Conservation (phyloP, 139 green algal species). For the Picochlorum sp. region DNA sequence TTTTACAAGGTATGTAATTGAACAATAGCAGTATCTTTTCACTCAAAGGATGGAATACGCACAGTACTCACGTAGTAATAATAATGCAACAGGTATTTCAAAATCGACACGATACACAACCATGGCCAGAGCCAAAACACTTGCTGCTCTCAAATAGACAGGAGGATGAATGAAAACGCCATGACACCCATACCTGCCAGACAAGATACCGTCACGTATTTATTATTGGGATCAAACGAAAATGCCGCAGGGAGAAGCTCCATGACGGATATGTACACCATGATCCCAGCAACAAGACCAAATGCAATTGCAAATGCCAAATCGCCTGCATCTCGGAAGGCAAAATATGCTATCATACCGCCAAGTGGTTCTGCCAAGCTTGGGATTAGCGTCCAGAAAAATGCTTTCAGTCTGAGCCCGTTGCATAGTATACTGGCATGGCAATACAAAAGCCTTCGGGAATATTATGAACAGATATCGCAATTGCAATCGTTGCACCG, state of each 20-base stretch:
- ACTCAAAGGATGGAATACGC: no score
- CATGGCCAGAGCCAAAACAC: no score
- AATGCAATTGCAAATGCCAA: conserved; percentile 49
- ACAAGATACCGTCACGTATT: conserved; percentile 25
- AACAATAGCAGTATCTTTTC: no score
- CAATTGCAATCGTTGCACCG: conserved; percentile 45
- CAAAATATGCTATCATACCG: conserved; percentile 40
- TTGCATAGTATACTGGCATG: conserved; percentile 89
- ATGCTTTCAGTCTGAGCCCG: conserved; percentile 55
- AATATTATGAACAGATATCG: conserved; percentile 75
- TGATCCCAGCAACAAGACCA: conserved; percentile 64
- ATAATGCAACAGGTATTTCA: no score
- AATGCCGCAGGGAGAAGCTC: conserved; percentile 75
- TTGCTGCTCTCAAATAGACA: conserved; percentile 22
- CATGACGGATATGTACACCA: conserved; percentile 66
- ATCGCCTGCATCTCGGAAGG: conserved; percentile 10
- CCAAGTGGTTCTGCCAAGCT: conserved; percentile 69
- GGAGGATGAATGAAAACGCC: conserved; percentile 54
- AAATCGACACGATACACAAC: no score
- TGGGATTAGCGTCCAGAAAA: conserved; percentile 55
- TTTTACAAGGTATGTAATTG: no score
- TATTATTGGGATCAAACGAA: conserved; percentile 58
- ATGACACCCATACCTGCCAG: conserved; percentile 64
- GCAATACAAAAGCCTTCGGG: conserved; percentile 73
- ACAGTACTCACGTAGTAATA: no score